Percentiles rank a stretch among this genome's conserved stretches.
phyloP scores from a whole-genome alignment of 2,329 filamentous ascomycete species.

The Fusarium setosum region DNA sequence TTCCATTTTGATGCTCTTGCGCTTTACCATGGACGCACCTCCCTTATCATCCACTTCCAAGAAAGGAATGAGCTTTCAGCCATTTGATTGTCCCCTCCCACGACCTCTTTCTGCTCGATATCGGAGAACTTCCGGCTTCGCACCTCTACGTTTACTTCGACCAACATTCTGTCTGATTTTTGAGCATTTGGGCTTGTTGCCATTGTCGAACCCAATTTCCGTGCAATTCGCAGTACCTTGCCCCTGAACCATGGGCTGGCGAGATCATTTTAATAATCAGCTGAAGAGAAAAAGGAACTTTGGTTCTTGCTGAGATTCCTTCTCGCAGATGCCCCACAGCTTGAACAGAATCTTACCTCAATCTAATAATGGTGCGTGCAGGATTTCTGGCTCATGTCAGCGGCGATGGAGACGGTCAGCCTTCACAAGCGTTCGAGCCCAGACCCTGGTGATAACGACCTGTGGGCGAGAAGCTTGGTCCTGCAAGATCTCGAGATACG shows the following conservation, averaged over 20 bases:
- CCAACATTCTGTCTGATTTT: too few relatives aligned
- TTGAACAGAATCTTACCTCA: constrained; percentile 1
- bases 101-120: neutral
- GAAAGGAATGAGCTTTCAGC: too few relatives aligned
- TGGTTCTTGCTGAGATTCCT: too few relatives aligned
- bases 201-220: too few relatives aligned
- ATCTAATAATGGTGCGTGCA: constrained; percentile 20
- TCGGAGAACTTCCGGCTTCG: neutral
- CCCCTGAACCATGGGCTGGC: too few relatives aligned
- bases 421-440: constrained; percentile 11
- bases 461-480: neutral
- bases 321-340: neutral
- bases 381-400: neutral
- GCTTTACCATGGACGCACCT: too few relatives aligned
- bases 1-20: too few relatives aligned
- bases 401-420: constrained; percentile 8
- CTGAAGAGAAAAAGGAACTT: too few relatives aligned
- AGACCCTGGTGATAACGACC: constrained; percentile 5
- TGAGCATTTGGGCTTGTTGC: too few relatives aligned
- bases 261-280: too few relatives aligned
- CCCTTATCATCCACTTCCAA: too few relatives aligned
- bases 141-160: neutral
- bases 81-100: neutral
- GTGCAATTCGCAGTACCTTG: too few relatives aligned
- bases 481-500: constrained; percentile 8